These are phyloP conservation scores for Verticillium nonalfalfae DNA, from an alignment of 2,329 filamentous ascomycete species.

Conservation along the genomic window DNA sequence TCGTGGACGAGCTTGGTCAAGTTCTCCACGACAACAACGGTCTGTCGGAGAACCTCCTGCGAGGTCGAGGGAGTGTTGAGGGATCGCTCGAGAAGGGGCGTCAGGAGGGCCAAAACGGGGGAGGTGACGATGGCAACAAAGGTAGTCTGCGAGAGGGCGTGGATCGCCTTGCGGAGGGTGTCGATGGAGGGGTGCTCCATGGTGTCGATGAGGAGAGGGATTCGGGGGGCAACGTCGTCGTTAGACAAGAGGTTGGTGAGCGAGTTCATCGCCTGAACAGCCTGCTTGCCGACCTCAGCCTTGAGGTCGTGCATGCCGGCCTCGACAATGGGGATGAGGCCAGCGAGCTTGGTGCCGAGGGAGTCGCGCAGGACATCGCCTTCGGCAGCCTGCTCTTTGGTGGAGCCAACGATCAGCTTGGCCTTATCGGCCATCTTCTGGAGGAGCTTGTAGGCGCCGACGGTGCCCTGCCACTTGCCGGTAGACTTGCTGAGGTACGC, in stretches of 20 bases:
- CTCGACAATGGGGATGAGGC: slow-evolving; percentile 86
- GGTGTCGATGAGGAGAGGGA: slow-evolving; percentile 85
- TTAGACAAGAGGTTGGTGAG: slow-evolving; percentile 88
- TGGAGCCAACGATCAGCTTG: slow-evolving; percentile 71
- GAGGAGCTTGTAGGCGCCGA: slow-evolving; percentile 77
- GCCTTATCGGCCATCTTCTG: slow-evolving; percentile 95
- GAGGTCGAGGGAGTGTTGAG: slow-evolving; percentile 86
- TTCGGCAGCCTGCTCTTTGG: slow-evolving; percentile 75
- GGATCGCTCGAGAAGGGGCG: slow-evolving; percentile 87
- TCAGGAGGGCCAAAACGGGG: slow-evolving; percentile 88
- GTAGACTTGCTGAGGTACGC: slow-evolving; percentile 75
- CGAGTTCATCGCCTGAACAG: slow-evolving; percentile 86
- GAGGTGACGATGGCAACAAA: slow-evolving; percentile 96
- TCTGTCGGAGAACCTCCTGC: slow-evolving; percentile 92
- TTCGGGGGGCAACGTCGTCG: slow-evolving; percentile 89
- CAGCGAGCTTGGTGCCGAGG: slow-evolving; percentile 83
- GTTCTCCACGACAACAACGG: slow-evolving; percentile 95
- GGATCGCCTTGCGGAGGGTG: slow-evolving; percentile 90
- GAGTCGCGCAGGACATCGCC: slow-evolving; percentile 87
- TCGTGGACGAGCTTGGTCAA: slow-evolving; percentile 96
- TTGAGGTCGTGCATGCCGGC: slow-evolving; percentile 96
- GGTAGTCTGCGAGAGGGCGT: slow-evolving; percentile 94
- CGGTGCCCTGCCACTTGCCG: slow-evolving; percentile 95
- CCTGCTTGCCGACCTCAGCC: slow-evolving; percentile 78
- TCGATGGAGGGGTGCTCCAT: slow-evolving; percentile 92